Evolutionary conservation across 345 rosid genomes (phyloP).

Genomic region (Brassica rapa): DNA sequence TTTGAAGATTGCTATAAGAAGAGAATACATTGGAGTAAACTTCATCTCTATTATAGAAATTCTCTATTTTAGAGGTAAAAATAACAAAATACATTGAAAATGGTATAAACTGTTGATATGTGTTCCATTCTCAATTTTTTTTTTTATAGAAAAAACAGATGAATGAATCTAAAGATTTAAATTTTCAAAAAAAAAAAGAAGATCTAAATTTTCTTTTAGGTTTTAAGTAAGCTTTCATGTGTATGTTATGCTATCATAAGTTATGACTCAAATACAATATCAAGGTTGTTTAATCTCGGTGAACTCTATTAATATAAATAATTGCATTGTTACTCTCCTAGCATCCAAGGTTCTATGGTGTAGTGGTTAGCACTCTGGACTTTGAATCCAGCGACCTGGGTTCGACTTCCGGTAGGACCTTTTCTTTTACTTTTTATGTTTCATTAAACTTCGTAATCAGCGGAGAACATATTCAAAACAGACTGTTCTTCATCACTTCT

Average conservation of each 20-base stretch:
- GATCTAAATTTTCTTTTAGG: not conserved
- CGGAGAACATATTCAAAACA: not conserved
- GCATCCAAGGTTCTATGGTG: slow-evolving; percentile 68
- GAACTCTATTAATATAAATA: too few relatives aligned
- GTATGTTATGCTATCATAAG: not conserved
- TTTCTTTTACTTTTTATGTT: not conserved
- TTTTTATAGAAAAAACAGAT: not conserved
- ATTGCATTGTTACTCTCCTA: not conserved
- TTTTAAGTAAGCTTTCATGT: not conserved
- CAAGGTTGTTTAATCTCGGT: not conserved
- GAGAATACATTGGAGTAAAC: too few relatives aligned
- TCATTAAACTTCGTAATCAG: not conserved
- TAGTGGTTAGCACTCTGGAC: slow-evolving; percentile 97
- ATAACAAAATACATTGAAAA: too few relatives aligned
- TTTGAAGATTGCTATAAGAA: too few relatives aligned
- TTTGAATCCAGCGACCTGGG: slow-evolving; percentile 92
- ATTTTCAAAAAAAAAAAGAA: not conserved
- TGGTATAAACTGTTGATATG: too few relatives aligned
- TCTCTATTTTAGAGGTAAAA: too few relatives aligned
- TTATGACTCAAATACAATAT: not conserved
- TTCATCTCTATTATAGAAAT: too few relatives aligned
- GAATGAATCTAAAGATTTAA: not conserved
- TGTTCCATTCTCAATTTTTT: not conserved
- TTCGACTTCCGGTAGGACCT: slow-evolving; percentile 28
- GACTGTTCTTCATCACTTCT: not conserved